Base-by-base conservation (phyloP, 1,284 basidiomycete genomes). In the Trichosporon sp. region DNA sequence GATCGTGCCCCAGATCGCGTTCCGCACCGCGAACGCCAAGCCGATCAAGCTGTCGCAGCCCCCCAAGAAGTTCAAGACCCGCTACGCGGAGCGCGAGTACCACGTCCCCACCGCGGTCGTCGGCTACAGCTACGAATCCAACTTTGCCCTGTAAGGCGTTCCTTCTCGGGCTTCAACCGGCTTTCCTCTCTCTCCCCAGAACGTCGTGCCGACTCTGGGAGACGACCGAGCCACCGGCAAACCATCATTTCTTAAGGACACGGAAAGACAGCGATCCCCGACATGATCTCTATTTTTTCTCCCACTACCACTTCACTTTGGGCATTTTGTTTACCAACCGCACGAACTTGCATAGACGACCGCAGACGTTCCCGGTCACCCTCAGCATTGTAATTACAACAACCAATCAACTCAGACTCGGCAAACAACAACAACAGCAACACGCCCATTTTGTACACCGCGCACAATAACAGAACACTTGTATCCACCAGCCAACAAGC, bases 1-100 rank as follows among this genome's bases (percentile, higher is more conserved):
- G 31, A 21, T 35, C 14, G 59, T 63, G 51, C 59, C 59, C 14
- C 59, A 63, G 59, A 63, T 63, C 2, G 59, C 59, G 4, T 63
- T 63, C 31, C 59, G 59, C 32, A n/a, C 59, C 59, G 59, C 59
- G 59, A 19, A 63, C 59, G 59, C 59, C n/a, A 35, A 63, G 59
- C 59, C 59, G 59, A 63, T 63, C 59, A 63, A 63, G 59, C 32
- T 63, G 32, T 63, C 59, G 59, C 59, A 63, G 59, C 59, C 59
- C 12, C 59, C 59, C 32, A 63, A 63, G 59, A 63, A 63, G 32
- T 63, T 63, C 59, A 63, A 35, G 32, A 35, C 16, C 14, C 59
- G 59, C 32, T 63, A 63, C 31, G 32, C 37, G 16, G 59, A 63
- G 59, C 59, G 31, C 59, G 32, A 63, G 59, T 63, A 35, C 59